These are phyloP conservation scores for Mycena epipterygia DNA, from an alignment of 768 basidiomycete species.

Conservation along the genomic window DNA sequence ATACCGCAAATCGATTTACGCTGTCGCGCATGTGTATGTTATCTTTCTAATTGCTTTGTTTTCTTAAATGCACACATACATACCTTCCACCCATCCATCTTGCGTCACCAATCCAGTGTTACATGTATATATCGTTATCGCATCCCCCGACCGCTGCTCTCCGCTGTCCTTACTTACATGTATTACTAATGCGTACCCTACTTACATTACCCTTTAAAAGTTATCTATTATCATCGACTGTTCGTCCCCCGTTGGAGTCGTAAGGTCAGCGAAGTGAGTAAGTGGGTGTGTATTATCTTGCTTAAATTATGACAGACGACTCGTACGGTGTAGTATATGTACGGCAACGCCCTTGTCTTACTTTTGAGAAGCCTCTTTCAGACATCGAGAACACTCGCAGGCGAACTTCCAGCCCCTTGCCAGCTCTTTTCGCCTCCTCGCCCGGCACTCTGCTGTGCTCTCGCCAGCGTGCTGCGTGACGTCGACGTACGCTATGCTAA, in stretches of 20 bases:
- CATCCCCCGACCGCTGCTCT: neutral
- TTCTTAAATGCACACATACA: conserved; percentile 24
- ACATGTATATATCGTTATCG: conserved; percentile 22
- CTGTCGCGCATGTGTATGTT: conserved; percentile 38
- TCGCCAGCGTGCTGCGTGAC: conserved; percentile 69
- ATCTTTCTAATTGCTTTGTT: conserved; percentile 40
- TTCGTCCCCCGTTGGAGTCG: conserved; percentile 11
- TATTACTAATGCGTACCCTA: conserved; percentile 36
- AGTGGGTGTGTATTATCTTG: conserved; percentile 25
- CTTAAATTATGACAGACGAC: neutral
- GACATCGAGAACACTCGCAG: conserved; percentile 78
- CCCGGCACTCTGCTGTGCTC: conserved; percentile 65
- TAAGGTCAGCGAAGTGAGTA: neutral
- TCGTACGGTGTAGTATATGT: no score
- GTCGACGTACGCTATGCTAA: conserved; percentile 84
- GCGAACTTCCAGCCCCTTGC: conserved; percentile 88
- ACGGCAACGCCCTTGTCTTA: neutral
- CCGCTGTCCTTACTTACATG: conserved; percentile 19
- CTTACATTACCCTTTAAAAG: conserved; percentile 25
- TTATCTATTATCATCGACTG: conserved; percentile 23
- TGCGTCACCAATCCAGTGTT: conserved; percentile 10
- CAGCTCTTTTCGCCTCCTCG: conserved; percentile 78
- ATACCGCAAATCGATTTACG: conserved; percentile 22
- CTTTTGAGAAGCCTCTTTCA: conserved; percentile 57
- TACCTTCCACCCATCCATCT: conserved; percentile 18